A percentile compares a stretch with the other conserved stretches of the same genome.
These are phyloP conservation scores for Thamnidium elegans DNA, from an alignment of 192 early-diverging fungal genomes.

Conservation along the genomic window DNA sequence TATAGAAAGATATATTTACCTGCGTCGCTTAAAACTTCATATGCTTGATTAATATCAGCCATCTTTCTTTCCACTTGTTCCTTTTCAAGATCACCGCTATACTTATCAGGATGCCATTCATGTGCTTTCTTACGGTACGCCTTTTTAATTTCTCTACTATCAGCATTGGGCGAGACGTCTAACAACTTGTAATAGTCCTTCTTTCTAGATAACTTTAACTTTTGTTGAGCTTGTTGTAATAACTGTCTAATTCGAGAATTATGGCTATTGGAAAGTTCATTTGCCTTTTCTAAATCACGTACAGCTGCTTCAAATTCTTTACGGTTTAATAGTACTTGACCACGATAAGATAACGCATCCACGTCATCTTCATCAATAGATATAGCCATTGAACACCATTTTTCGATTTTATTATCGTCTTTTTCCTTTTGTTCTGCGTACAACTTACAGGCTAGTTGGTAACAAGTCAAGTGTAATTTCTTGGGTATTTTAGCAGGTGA, in stretches of 20 bases:
- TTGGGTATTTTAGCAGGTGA: conserved; percentile 38
- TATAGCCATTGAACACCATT: conserved; percentile 70
- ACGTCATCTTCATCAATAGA: conserved; percentile 66
- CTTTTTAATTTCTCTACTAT: conserved; percentile 81
- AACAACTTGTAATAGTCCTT: conserved; percentile 97
- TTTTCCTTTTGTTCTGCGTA: conserved; percentile 50
- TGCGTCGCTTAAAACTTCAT: conserved; percentile 77
- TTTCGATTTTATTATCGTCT: conserved; percentile 47
- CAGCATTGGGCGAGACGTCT: conserved; percentile 67
- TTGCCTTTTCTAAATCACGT: conserved; percentile 66
- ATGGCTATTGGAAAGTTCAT: conserved; percentile 55
- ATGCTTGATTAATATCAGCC: conserved; percentile 90
- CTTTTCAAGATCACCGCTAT: conserved; percentile 69
- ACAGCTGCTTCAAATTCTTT: conserved; percentile 82
- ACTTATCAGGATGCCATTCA: conserved; percentile 83
- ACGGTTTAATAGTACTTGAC: conserved; percentile 60
- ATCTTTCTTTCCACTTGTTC: conserved; percentile 86
- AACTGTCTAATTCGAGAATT: conserved; percentile 44
- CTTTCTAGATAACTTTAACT: conserved; percentile 53
- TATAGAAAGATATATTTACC: conserved; percentile 16
- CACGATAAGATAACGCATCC: conserved; percentile 71
- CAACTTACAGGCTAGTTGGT: conserved; percentile 61
- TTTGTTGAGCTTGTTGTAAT: conserved; percentile 58
- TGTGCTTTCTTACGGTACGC: conserved; percentile 89
- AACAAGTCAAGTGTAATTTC: conserved; percentile 38